Evolutionary conservation across 2,329 filamentous ascomycete species (phyloP), one percentile per base, ranked within the genome.

Genomic region (Cladophialophora immunda): DNA sequence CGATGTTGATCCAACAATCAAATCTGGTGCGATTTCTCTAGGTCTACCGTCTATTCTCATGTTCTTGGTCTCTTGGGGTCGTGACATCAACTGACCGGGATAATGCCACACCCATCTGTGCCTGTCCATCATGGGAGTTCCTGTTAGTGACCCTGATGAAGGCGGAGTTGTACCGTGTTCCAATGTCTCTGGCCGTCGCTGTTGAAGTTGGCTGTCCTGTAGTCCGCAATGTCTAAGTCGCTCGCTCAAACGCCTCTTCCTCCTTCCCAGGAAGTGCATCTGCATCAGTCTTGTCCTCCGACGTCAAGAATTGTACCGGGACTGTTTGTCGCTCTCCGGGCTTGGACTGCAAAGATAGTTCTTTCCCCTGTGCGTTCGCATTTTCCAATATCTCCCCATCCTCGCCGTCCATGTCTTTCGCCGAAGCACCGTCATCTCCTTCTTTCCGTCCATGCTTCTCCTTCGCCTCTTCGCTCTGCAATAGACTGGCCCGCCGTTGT

Each of bases 391-490:
- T 3, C 8, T 50, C 19, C 2, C 45, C 19, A 27, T 1, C 45
- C 19, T 25, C 45, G 19, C 5, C 11, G 19, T 50, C 45, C 22
- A 9, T 6, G 13, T 47, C 41, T 22, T 25, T 47, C 41, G 41
- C n/a, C 7, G 19, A 7, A 2, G 41, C n/a, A 25, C 15, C 19
- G 19, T 22, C 41, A 8, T 25, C 45, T 50, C 22, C 45, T 1
- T 50, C 45, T 50, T 27, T 50, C 13, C 45, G 19, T 13, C 19
- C 45, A 58, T 65, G 36, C 25, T 55, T 61, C 38, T 62, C 30
- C 41, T 66, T 68, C 7, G 68, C 68, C 15, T 57, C 63, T 54
- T 70, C 66, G 29, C 63, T 66, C 52, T 70, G 68, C 60, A 70
- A 53, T 34, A 66, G 61, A 41, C 68, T 70, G 25, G 68, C 68